Conservation (phyloP, 2,329 filamentous ascomycete genomes). For the Pezicula carpinea region DNA sequence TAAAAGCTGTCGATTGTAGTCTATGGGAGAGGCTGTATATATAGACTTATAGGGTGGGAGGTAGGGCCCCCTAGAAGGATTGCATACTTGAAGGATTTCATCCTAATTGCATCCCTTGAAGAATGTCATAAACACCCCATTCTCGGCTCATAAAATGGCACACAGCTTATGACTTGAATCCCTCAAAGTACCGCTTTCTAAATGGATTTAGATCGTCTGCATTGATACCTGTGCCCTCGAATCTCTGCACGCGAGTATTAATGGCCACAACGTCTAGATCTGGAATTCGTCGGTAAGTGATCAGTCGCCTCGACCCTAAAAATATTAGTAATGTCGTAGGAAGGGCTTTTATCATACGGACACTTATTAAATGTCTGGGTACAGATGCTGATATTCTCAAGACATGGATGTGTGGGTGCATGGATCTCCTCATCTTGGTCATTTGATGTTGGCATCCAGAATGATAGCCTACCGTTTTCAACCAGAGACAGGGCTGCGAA, state of each 20-base stretch:
- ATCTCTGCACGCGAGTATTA: slow-evolving; percentile 20
- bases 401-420: slow-evolving; percentile 69
- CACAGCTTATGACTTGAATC: slow-evolving; percentile 27
- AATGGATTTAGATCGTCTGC: slow-evolving; percentile 68
- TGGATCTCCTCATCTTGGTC: slow-evolving; percentile 71
- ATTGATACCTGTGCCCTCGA: slow-evolving; percentile 38
- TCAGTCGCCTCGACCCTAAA: slow-evolving; percentile 77
- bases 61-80: too few species aligned
- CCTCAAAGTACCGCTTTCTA: slow-evolving; percentile 45
- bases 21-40: too few species aligned
- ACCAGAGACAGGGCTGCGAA: slow-evolving; percentile 77
- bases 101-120: too few species aligned
- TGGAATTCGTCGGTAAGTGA: slow-evolving; percentile 74
- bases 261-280: slow-evolving; percentile 47
- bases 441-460: slow-evolving; percentile 96
- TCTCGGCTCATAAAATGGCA: too few species aligned
- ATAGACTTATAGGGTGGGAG: too few species aligned
- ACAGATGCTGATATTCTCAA: slow-evolving; percentile 72
- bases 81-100: too few species aligned
- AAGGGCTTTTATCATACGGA: slow-evolving; percentile 33
- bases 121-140: too few species aligned
- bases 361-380: slow-evolving; percentile 88
- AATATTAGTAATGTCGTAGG: slow-evolving; percentile 9
- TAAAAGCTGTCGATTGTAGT: too few species aligned
- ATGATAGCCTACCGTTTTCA: slow-evolving; percentile 72